phyloP scores from a whole-genome alignment of 1,139 yeast genomes.

The Saccharomyces hybrid region DNA sequence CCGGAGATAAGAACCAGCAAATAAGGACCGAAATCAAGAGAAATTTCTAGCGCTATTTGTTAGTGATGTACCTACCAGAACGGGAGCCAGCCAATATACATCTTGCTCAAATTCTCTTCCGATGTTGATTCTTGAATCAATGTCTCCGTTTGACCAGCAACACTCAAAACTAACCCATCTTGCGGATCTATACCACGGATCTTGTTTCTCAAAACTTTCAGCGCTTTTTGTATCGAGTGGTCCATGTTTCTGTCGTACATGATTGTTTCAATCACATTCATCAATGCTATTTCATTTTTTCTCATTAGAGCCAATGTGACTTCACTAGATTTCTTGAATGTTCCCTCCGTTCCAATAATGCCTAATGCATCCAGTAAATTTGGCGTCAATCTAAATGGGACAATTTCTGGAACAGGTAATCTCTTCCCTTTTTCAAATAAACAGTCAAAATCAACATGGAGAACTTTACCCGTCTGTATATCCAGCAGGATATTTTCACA shows the following conservation, averaged over 20 bases:
- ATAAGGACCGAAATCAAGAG: not conserved
- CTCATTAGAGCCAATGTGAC: conserved; percentile 70
- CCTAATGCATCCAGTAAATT: conserved; percentile 92
- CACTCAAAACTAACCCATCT: conserved; percentile 81
- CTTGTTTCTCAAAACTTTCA: conserved; percentile 68
- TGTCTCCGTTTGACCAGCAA: conserved; percentile 88
- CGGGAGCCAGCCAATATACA: conserved; percentile 97
- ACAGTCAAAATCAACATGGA: conserved; percentile 97
- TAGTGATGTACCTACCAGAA: conserved; percentile 39
- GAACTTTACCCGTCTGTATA: conserved; percentile 65
- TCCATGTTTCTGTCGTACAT: conserved; percentile 54
- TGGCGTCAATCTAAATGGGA: conserved; percentile 86
- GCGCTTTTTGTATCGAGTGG: conserved; percentile 40
- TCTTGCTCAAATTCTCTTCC: conserved; percentile 59
- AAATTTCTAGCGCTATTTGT: not conserved
- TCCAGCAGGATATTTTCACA: conserved; percentile 82
- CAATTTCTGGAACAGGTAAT: conserved; percentile 70
- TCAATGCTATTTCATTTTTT: conserved; percentile 75
- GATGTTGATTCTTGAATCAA: conserved; percentile 80
- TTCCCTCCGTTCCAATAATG: conserved; percentile 82
- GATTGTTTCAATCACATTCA: conserved; percentile 89
- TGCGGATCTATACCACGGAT: conserved; percentile 78
- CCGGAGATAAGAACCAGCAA: not conserved
- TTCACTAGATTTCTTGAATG: conserved; percentile 79
- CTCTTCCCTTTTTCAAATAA: conserved; percentile 65